Conservation (phyloP, 2,329 filamentous ascomycete species). For the Apiospora aurea region DNA sequence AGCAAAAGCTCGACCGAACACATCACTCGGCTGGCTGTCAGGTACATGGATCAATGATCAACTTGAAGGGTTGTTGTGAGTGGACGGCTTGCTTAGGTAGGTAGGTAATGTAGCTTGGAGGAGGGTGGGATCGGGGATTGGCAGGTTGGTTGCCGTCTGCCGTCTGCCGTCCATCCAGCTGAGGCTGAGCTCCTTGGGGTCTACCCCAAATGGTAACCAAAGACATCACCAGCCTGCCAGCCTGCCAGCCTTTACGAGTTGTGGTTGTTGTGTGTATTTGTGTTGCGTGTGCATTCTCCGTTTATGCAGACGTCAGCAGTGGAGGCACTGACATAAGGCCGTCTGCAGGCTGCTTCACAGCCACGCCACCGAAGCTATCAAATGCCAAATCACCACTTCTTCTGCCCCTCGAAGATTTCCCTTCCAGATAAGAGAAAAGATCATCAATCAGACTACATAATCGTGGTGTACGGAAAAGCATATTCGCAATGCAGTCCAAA, state of each 20-base stretch:
- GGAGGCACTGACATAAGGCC: conserved; percentile 5
- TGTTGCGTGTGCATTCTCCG: not conserved
- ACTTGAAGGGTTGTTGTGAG: not conserved
- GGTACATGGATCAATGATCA: conserved; percentile 4
- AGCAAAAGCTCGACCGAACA: not conserved
- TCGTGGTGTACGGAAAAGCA: not conserved
- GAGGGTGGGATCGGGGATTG: not conserved
- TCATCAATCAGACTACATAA: not conserved
- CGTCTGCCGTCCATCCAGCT: conserved; percentile 9
- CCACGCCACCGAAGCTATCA: not conserved
- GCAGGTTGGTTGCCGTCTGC: not conserved
- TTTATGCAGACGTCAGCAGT: conserved; percentile 11
- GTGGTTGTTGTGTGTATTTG: not conserved
- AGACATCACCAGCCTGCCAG: not conserved
- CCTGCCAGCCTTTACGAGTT: conserved; percentile 4
- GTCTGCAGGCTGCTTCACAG: not conserved
- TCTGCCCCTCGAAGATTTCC: not conserved
- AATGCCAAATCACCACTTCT: not conserved
- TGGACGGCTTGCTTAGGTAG: not conserved
- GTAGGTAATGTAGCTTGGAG: not conserved
- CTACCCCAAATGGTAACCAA: not conserved
- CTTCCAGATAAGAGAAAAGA: not conserved
- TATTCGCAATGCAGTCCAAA: conserved; percentile 35
- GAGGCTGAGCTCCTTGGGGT: conserved; percentile 15
- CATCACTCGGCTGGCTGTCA: conserved; percentile 1